Evolutionary conservation across 1,284 basidiomycete species (phyloP), one percentile per base, ranked within the genome.

Genomic region (Mycena sp.): DNA sequence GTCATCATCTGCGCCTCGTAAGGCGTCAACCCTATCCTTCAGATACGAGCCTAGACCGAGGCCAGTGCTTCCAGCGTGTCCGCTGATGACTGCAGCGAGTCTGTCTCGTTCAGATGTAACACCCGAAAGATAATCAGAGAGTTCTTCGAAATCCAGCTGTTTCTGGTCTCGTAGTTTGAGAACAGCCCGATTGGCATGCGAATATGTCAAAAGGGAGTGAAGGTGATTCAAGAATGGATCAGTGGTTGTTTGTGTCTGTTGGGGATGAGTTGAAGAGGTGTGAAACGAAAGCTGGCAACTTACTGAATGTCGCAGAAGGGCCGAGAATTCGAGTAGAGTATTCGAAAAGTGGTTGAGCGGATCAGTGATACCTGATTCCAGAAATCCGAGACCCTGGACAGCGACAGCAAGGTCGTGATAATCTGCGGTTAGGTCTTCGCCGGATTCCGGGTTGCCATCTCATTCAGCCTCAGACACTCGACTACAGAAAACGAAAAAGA

Each of bases 321-420:
- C 90, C 3, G 94, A 96, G 74, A 96, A 97, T 75, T 98, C 96
- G 41, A 98, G 83, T 65, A 99, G 84, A 5, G 96, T 96, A 71
- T 95, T 94, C 25, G 96, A 98, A 71, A 98, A 98, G 71, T 97
- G 91, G 74, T 98, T 97, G 65, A 99, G 80, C 1, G 95, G 95
- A 70, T 98, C 95, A 29, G 97, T 99, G 69, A 99, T 99, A 37
- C 97, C 97, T 65, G 94, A 96, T 78, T 99, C 97, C 67, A 99
- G 86, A 80, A 98, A 98, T 61, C 96, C 98, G 61, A 99, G 86
- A 52, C 96, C 96, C 77, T 99, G 96, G 63, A 98, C 93, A 49
- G 94, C 92, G 62, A 95, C 92, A 26, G 97, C 96, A 70, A 99
- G 83, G 77, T 99, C 97, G 74, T 98, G 95, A 78, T 99, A 99